Evolutionary conservation across 192 early-diverging fungal species (phyloP), one percentile per base, ranked within the genome.

Genomic region (Entomortierella beljakovae): DNA sequence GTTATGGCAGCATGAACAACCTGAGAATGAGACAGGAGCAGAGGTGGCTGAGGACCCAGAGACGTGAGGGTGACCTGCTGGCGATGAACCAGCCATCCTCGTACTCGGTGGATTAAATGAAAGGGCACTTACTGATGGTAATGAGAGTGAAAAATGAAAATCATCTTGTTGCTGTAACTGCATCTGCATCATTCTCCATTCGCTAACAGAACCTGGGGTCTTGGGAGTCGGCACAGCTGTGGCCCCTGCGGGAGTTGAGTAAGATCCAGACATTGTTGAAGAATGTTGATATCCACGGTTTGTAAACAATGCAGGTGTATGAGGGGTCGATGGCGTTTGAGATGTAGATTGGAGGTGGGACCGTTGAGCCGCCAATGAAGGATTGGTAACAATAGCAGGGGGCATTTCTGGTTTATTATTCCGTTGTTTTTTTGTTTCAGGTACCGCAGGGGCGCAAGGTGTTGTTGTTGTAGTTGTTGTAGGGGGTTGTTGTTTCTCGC

Each of bases 121-220:
- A 18, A 65, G 56, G 0, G 70, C 34, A 37, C 48, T 64, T 0
- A 71, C 60, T 10, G 70, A 64, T 16, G 70, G 70, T 10, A 59
- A 28, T 0, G 55, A 40, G 0, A 74, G 49, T 4, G 71, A 60
- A 35, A 61, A 61, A 38, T 66, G 56, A 6, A 74, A 25, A 25
- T 74, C 71, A 20, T 74, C 71, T 42, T 74, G 71, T 52, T 73
- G 70, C 43, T 73, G 70, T n/a, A 73, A 37, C 38, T 74, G 71
- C 50, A 74, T 59, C 49, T 74, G 71, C 63, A 74, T 74, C 71
- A 74, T 74, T 0, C 71, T 57, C 71, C 71, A 74, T 50, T 74
- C 71, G 11, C 37, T 65, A 62, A 66, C 66, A 1, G 71, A 66
- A 3, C 57, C 23, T 43, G 71, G 64, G 3, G 71, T 66, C 15